Base-by-base conservation (phyloP, 2,329 filamentous ascomycete species). In the Diaporthe batatas region DNA sequence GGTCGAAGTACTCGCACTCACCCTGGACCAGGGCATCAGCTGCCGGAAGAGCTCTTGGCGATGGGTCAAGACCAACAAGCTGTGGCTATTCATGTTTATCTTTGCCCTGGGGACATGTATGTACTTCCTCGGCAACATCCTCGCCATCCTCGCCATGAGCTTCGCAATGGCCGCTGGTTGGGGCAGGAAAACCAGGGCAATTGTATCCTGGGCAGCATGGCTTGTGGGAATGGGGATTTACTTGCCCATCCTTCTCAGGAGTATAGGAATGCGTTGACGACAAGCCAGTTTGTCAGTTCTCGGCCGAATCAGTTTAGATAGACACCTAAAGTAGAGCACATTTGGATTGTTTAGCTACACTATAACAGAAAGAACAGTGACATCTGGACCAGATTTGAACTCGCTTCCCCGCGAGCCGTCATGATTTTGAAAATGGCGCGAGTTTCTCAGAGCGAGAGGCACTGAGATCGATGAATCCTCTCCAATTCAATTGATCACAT, bases 101-200 rank as follows among this genome's bases (percentile, higher is more conserved):
- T 21, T 3, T 16, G 53, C 29, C 18, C 2, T 25, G 7, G 53
- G 18, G 7, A 36, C 2, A 44, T 16, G 6, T 12, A 23, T 6
- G 0, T 34, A 3, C 2, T 32, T 34, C 6, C 32, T 7, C n/a
- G 39, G 25, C 3, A 44, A 44, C 12, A 16, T 34, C 2, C 5
- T 58, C 3, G n/a, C 39, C 18, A 3, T 36, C 11, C n/a, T 58
- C 6, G 12, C 32, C 0, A 58, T 69, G 67, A 21, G 36, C 25
- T 58, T 69, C 67, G 39, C 67, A 11, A 47, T 55, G 53, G 67
- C 67, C 29, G 67, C 53, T 12, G 39, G 49, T 29, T 69, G 67
- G 67, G 29, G 53, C 21, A 58, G 53, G 39, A 69, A 34, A n/a
- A 58, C 67, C 3, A 53, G 67, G 6, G 39, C 53, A 23, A 21